Conservation (phyloP, 352 stramenopile species). For the Phytophthora aleatoria region DNA sequence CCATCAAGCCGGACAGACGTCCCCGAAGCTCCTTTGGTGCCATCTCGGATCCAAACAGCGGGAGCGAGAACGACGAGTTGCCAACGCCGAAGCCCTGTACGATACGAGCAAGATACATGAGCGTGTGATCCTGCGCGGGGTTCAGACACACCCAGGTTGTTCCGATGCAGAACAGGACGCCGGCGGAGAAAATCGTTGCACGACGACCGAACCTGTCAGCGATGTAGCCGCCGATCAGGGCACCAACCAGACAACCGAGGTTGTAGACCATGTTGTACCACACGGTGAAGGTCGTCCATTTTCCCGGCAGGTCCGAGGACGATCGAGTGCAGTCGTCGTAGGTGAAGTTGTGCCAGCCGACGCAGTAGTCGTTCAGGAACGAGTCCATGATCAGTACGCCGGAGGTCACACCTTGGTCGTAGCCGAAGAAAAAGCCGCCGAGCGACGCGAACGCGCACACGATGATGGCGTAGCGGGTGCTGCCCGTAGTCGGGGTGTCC, state of each 20-base stretch:
- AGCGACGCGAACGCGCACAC: conserved; percentile 33
- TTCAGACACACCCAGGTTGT: conserved; percentile 33
- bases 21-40: conserved; percentile 43
- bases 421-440: conserved; percentile 36
- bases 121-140: conserved; percentile 20
- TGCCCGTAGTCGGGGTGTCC: conserved; percentile 34
- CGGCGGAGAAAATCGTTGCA: conserved; percentile 33
- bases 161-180: conserved; percentile 41
- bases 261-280: conserved; percentile 45
- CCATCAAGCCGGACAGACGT: conserved; percentile 39
- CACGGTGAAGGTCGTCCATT: conserved; percentile 40
- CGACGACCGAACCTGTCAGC: conserved; percentile 31
- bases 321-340: conserved; percentile 28
- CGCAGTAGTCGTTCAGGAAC: conserved; percentile 43
- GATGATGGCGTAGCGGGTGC: conserved; percentile 38
- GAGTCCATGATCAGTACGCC: conserved; percentile 41
- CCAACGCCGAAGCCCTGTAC: conserved; percentile 40
- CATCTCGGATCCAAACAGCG: conserved; percentile 44
- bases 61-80: conserved; percentile 37
- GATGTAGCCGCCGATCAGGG: conserved; percentile 37
- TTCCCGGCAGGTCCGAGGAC: conserved; percentile 24
- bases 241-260: conserved; percentile 41
- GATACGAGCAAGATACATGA: conserved; percentile 34
- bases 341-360: conserved; percentile 40
- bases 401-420: conserved; percentile 32